phyloP scores from a whole-genome alignment of 2,329 filamentous ascomycete genomes.

The Grosmannia huntii region DNA sequence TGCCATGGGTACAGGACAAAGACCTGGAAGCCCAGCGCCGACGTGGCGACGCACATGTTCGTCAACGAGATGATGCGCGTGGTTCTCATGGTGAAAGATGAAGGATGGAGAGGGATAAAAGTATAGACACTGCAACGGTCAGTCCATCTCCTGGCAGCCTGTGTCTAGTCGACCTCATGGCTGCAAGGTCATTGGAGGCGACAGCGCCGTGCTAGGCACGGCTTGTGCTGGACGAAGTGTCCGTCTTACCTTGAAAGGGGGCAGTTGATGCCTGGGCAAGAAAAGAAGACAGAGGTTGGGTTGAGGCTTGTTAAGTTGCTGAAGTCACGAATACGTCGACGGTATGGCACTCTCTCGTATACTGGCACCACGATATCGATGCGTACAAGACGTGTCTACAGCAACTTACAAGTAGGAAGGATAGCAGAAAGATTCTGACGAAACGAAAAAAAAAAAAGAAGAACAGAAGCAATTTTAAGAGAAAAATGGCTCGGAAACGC shows the following conservation, averaged over 20 bases:
- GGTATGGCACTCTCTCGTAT: neutral
- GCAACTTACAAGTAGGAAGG: neutral
- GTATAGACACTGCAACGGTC: neutral
- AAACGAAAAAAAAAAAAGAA: neutral
- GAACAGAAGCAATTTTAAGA: neutral
- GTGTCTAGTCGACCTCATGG: neutral
- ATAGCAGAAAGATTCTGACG: neutral
- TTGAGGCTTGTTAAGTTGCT: neutral
- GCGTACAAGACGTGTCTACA: neutral
- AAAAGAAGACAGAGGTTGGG: neutral
- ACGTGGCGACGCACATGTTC: slow-evolving; percentile 53
- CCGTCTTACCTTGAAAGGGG: no score
- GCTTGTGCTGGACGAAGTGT: no score
- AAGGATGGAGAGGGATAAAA: no score
- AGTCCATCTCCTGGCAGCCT: neutral
- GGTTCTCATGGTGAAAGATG: slow-evolving; percentile 15
- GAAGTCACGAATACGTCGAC: neutral
- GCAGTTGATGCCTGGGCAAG: neutral
- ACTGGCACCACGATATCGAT: neutral
- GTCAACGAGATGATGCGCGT: slow-evolving; percentile 42
- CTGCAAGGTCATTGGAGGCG: neutral
- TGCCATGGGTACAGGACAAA: slow-evolving; percentile 62
- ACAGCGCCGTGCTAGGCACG: no score
- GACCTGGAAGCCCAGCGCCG: slow-evolving; percentile 54
- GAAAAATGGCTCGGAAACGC: neutral